Evolutionary conservation across 805 yeast genomes (phyloP).

Genomic region (Lipomyces anomalus): DNA sequence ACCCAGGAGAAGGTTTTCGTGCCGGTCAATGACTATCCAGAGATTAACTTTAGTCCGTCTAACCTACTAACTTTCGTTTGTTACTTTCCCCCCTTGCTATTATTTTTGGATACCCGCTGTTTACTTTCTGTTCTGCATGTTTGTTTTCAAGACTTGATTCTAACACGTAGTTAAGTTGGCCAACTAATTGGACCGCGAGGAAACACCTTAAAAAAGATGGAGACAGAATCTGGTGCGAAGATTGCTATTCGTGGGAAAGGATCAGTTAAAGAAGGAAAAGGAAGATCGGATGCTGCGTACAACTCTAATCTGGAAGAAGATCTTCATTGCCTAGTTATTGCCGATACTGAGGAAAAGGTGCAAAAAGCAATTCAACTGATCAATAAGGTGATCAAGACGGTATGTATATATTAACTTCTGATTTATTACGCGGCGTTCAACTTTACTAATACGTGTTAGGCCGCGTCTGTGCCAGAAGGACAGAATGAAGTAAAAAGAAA

Average conservation of each 20-base stretch:
- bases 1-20: slow-evolving; percentile 76
- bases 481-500: slow-evolving; percentile 87
- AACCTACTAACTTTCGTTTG: too few species aligned
- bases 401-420: not conserved
- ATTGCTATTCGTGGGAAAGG: slow-evolving; percentile 94
- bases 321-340: slow-evolving; percentile 79
- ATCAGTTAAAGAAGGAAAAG: slow-evolving; percentile 87
- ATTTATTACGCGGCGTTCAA: not conserved
- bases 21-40: slow-evolving; percentile 83
- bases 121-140: too few species aligned
- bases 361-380: slow-evolving; percentile 69
- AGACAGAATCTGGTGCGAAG: slow-evolving; percentile 79
- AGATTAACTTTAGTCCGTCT: slow-evolving; percentile 58
- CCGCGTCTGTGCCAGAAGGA: slow-evolving; percentile 85
- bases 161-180: slow-evolving; percentile 48
- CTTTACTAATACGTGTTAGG: slow-evolving; percentile 37
- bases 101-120: too few species aligned
- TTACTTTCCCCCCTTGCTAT: too few species aligned
- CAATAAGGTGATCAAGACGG: slow-evolving; percentile 64
- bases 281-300: slow-evolving; percentile 41
- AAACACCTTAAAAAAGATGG: slow-evolving; percentile 72
- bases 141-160: not conserved
- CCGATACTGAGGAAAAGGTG: slow-evolving; percentile 73
- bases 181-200: slow-evolving; percentile 93
- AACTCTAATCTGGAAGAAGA: slow-evolving; percentile 68